Evolutionary conservation across 805 yeast genomes (phyloP), one percentile per base, ranked within the genome.

Genomic region (Sungouiozyma intestinalis): DNA sequence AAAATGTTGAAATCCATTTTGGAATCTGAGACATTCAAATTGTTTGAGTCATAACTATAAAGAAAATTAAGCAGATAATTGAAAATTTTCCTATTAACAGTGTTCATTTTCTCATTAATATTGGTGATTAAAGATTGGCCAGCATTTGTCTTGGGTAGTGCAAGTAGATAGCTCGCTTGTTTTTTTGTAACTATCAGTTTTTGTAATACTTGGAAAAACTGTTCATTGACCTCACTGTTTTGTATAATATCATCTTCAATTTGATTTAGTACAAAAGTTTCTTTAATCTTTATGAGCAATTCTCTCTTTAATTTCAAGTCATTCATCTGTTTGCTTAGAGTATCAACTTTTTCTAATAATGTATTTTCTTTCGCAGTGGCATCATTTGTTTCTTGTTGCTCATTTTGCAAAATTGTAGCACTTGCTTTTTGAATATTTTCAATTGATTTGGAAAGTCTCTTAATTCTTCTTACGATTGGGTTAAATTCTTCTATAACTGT

Each of bases 161-260:
- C 76, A 18, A 92, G 68, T 24, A 92, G 64, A 16, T 79, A 72
- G 38, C 83, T 77, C 40, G 94, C 80, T 44, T 79, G 76, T 29
- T 73, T 69, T 54, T 79, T 78, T 21, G 88, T 81, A 32, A 57
- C 53, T 49, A 81, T 77, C 6, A 85, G 81, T 52, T 78, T 79
- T 13, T 66, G 61, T 29, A 88, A 64, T 1, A 76, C 72, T 3
- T 53, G 56, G 50, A 85, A 84, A 55, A 81, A 86, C 40, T 72
- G 77, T 2, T 68, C 65, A 33, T 67, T 63, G 8, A 73, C 46
- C 15, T 55, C 43, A 42, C 65, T 55, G 53, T 70, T 68, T 17
- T 60, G 55, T 33, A 88, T 63, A 5, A 73, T 60, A 51, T 74
- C 81, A 36, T 77, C 79, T 50, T 90, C 97, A 43, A 76, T 73